Evolutionary conservation across 495 filamentous ascomycete genomes (phyloP), one percentile per base, ranked within the genome.

Genomic region (Aspergillus indologenus): DNA sequence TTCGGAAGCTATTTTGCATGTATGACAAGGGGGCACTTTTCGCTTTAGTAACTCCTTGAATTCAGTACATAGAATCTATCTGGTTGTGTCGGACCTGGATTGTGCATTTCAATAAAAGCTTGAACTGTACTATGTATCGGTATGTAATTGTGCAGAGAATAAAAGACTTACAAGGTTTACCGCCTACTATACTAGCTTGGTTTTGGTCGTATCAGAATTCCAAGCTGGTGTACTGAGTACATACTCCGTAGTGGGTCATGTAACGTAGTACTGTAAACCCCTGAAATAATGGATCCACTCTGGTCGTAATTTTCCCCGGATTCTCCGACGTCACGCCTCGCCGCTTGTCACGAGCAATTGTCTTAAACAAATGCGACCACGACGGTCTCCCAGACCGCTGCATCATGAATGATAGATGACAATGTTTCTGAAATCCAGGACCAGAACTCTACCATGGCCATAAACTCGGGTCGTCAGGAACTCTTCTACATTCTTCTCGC

Each of bases 311-410:
- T 59, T 59, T 56, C 56, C 52, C 64, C 55, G 45, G 64, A 55
- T 57, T 62, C 43, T 42, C 56, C 53, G 53, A 46, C 57, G 61
- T 60, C 57, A 62, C 57, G 50, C 23, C 19, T 26, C 20, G 45
- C 9, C 29, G 5, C 45, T 61, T 20, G 49, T 60, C 45, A 24
- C 47, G 29, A 42, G 54, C 11, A 18, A 21, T 18, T 49, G 45
- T 64, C 40, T 7, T 21, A 19, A 18, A 43, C 19, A 45, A n/a
- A 17, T 12, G 18, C n/a, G 22, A 6, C 45, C 62, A 14, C 44
- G 26, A 49, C 5, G 11, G 34, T 40, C 34, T 40, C 34, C 34
- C 34, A 40, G 2, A 11, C 12, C 12, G 34, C 34, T 40, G 5
- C 34, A 40, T 40, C 34, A 40, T 40, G 12, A 15, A 15, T 11